phyloP scores from a whole-genome alignment of 495 filamentous ascomycete genomes.

The Penicillium riverlandense region DNA sequence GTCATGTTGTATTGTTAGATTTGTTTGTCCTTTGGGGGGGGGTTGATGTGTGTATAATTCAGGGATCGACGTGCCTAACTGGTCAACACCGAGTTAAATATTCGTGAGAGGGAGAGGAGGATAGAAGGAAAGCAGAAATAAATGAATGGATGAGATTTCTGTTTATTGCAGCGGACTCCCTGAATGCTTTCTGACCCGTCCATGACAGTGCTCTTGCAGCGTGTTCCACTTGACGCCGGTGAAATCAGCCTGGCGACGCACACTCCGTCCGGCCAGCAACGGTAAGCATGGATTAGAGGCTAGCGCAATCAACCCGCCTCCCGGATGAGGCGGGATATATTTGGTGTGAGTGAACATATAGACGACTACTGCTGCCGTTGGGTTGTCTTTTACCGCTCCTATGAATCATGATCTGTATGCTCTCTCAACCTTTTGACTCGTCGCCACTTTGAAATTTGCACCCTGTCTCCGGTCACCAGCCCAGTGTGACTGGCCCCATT shows the following conservation, averaged over 20 bases:
- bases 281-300: slow-evolving; percentile 1
- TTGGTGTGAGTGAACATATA: neutral
- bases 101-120: no score
- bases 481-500: no score
- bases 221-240: slow-evolving; percentile 7
- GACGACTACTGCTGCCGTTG: neutral
- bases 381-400: neutral
- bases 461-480: no score
- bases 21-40: no score
- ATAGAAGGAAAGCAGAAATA: neutral
- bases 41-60: no score
- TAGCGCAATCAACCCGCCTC: neutral
- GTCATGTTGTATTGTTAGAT: neutral
- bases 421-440: no score
- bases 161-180: neutral
- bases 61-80: no score
- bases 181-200: neutral
- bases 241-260: slow-evolving; percentile 14
- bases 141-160: neutral
- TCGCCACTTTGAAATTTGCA: no score
- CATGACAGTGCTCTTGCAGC: slow-evolving; percentile 1
- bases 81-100: no score
- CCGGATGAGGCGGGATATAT: neutral
- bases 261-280: slow-evolving; percentile 10
- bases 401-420: no score